Evolutionary conservation across 106 monocot genomes (phyloP), one percentile per base, ranked within the genome.

Genomic region (Allium cepa): DNA sequence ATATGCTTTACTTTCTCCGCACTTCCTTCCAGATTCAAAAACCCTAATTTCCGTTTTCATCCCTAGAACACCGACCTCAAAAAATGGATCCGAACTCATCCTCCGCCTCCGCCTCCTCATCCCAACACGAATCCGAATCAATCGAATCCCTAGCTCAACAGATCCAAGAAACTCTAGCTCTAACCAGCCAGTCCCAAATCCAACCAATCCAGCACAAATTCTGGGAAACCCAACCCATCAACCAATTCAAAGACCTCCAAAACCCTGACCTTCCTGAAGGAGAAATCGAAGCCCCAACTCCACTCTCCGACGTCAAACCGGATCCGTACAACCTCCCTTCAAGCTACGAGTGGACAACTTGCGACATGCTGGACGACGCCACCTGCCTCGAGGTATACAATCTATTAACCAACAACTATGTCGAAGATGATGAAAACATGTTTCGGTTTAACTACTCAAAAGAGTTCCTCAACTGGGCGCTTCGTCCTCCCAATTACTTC

Each of bases 401-500:
- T 62, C 85, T 93, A 53, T 80, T 93, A 71, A 77, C 83, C 46
- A 60, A 68, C 73, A 93, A 93, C 78, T 93, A 93, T 71, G 92
- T 93, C 27, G 88, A 93, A 66, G 92, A 93, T 61, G 92, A 93
- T 73, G 92, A 93, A 82, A 93, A 79, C 76, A 93, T 93, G 92
- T 93, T 93, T 80, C 69, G 88, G 0, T 93, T 93, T 75, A 88
- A 93, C 78, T 93, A 93, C 83, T 88, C 92, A 49, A 63, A 65
- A 48, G 79, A 72, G 60, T 93, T 93, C 78, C 92, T 93, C 68
- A 70, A 69, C 8, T 93, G 92, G 92, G 92, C 92, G 11, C 85
- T 93, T 46, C 85, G 78, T 47, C 92, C 92, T 26, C 92, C 88
- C 47, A 77, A 79, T 28, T 81, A 73, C 80, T 88, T 75, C 81